These are phyloP conservation scores for Candida michaelii DNA, from an alignment of 805 yeast genomes.

Conservation along the genomic window DNA sequence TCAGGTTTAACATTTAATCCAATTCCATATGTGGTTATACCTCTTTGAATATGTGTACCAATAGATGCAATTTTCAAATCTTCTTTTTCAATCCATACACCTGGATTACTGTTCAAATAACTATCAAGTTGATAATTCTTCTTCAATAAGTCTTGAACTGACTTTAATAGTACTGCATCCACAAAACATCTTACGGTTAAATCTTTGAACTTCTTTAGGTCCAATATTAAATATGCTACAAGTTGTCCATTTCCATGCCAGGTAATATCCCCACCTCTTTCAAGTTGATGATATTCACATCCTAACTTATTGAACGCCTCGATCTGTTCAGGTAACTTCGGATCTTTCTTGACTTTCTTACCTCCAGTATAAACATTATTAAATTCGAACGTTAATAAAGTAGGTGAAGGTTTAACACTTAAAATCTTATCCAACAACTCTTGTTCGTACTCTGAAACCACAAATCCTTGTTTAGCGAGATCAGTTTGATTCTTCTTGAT, in stretches of 20 bases:
- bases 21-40: conserved; percentile 86
- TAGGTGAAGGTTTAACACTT: conserved; percentile 56
- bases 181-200: conserved; percentile 68
- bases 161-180: conserved; percentile 54
- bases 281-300: conserved; percentile 73
- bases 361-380: conserved; percentile 91
- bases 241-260: conserved; percentile 97
- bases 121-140: conserved; percentile 43
- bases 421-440: conserved; percentile 38
- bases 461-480: conserved; percentile 38
- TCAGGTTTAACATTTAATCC: conserved; percentile 79
- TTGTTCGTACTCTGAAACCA: conserved; percentile 48
- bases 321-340: conserved; percentile 32
- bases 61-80: conserved; percentile 77
- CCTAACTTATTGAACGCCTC: conserved; percentile 30
- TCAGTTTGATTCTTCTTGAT: conserved; percentile 41
- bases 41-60: conserved; percentile 83
- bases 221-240: conserved; percentile 72
- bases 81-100: conserved; percentile 72
- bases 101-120: conserved; percentile 68
- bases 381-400: conserved; percentile 80
- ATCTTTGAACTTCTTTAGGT: conserved; percentile 58
- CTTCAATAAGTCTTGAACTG: conserved; percentile 50
- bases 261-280: conserved; percentile 94
- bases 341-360: conserved; percentile 64